Evolutionary conservation across 371 early-diverging fungal species (phyloP), one percentile per base, ranked within the genome.

Genomic region (Fennellomyces sp.): DNA sequence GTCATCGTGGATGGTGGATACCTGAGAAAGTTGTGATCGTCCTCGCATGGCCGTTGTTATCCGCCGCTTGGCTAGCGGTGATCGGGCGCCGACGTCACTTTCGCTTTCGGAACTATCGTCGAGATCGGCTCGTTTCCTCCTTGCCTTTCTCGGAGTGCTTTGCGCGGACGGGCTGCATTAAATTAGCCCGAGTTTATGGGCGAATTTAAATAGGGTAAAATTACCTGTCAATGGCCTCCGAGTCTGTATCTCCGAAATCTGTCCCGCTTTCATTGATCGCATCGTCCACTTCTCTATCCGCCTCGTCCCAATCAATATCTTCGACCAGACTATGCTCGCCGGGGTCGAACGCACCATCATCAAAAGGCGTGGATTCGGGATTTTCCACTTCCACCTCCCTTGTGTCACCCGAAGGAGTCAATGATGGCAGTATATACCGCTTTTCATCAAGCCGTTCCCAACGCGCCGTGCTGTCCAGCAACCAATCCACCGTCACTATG

Each of bases 401-500:
- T 56, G 65, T 15, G 56, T 61, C 38, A 17, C 53, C 33, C 56
- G 54, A n/a, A 54, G 64, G n/a, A 62, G 63, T 26, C 36, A 59
- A 38, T 27, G 48, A 47, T 23, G 55, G 41, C 55, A 89, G 63
- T 35, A 73, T 52, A 60, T 89, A 90, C 1, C 58, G 42, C 0
- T 63, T 57, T 65, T 90, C 90, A 23, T 83, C 76, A 49, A 87
- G 76, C 11, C 81, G 66, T 27, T 69, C 53, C 88, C 88, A 90
- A 13, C 82, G 72, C 2, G 73, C 68, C 1, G 83, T 79, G 11
- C 84, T 82, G 52, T 88, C 83, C 27, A 74, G 65, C 10, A 92
- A 72, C 90, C 90, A 89, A 19, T 80, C 84, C 7, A 80, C 73
- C 19, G 73, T 75, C 0, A 89, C 88, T 28, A 87, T 73, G 39